Base-by-base conservation (phyloP, 2,329 filamentous ascomycete species). In the Myriosclerotinia duriaeana region DNA sequence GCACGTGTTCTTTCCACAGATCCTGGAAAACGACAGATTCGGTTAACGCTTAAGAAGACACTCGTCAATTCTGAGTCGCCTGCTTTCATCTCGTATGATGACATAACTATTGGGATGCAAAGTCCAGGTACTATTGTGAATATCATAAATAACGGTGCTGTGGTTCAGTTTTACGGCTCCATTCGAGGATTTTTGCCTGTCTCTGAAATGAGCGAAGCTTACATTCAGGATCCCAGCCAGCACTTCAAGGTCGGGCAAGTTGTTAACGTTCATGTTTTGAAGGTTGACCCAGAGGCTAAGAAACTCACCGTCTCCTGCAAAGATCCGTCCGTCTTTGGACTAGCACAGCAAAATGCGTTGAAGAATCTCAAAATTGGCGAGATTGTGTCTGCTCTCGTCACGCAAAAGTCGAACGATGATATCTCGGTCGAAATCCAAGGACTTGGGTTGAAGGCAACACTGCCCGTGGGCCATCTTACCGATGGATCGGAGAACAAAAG, bases 161-260 rank as follows among this genome's bases (percentile, higher is more conserved):
- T 94, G 22, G 90, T 99, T 64, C 92, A 96, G 76, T 99, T 98
- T 78, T 99, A 96, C 74, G 92, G 92, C 22, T 80, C 83, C 11
- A 82, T 99, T 26, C 87, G 87, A 71, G 96, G 90, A 11, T 99
- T 96, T 80, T 83, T 99, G 65, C 95, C 95, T 2, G 89, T 96
- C 0, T 91, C 91, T 1, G 94, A 99, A 78, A 99, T 99, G 95
- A 98, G 95, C 76, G 95, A 99, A 77, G 93, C 93, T 14, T 97
- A 90, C 75, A 97, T 99, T 74, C 86, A 90, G 71, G 91, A 97
- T 74, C 93, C 95, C 5, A 87, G 86, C 55, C 88, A 96, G 74
- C 93, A 98, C 78, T 99, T 99, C 81, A 88, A 89, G 46, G 80
- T 88, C 53, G 96, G 95, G 0, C 95, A 99, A 77, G 94, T 96